phyloP scores from a whole-genome alignment of 208 protist species.

The Naegleria fowleri region DNA sequence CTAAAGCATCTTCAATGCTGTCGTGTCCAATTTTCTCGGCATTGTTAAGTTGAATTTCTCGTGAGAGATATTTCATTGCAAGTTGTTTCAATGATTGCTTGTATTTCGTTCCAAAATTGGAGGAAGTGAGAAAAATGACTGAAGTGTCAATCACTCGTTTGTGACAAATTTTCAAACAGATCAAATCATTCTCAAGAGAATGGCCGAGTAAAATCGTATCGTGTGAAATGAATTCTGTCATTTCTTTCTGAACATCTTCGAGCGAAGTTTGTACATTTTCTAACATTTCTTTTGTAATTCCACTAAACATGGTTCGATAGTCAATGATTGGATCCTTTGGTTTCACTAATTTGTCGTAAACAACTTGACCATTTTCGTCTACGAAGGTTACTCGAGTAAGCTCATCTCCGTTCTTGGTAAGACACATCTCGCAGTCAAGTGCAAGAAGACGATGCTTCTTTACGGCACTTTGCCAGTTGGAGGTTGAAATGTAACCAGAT shows the following conservation, averaged over 20 bases:
- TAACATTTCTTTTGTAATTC: conserved; percentile 70
- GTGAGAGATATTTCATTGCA: conserved; percentile 62
- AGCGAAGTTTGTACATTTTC: conserved; percentile 59
- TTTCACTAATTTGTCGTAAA: conserved; percentile 77
- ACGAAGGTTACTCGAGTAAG: conserved; percentile 73
- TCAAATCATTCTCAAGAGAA: conserved; percentile 85
- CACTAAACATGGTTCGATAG: conserved; percentile 78
- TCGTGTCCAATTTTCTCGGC: conserved; percentile 54
- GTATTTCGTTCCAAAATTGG: conserved; percentile 55
- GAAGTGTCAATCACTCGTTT: conserved; percentile 73
- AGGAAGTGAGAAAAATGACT: conserved; percentile 53
- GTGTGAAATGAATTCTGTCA: conserved; percentile 54
- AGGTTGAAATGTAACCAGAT: not conserved
- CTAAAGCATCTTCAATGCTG: conserved; percentile 67
- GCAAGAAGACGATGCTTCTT: conserved; percentile 42
- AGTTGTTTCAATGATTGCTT: conserved; percentile 73
- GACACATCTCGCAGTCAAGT: conserved; percentile 84
- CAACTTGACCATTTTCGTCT: conserved; percentile 55
- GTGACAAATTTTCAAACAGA: conserved; percentile 67
- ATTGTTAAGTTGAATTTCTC: conserved; percentile 57
- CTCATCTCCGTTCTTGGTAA: conserved; percentile 51
- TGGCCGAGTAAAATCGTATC: conserved; percentile 81
- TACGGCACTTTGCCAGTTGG: not conserved
- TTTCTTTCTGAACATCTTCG: conserved; percentile 59
- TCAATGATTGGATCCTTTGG: conserved; percentile 61